Conservation (phyloP, 2,329 filamentous ascomycete genomes). For the Hypoxylon sp. region DNA sequence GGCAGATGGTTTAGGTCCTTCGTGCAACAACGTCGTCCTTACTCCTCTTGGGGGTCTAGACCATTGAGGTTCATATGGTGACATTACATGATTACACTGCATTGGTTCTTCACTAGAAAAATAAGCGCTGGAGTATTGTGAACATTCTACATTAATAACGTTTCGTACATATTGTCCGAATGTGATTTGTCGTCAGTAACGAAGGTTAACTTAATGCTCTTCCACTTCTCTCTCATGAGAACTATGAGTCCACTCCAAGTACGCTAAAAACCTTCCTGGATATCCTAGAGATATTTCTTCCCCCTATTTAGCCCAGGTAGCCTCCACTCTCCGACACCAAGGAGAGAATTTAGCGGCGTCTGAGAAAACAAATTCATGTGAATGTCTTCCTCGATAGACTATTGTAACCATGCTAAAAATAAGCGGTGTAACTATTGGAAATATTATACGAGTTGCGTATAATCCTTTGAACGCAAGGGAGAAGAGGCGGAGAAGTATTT, state of each 20-base stretch:
- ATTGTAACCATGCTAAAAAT: neutral
- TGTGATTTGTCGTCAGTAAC: neutral
- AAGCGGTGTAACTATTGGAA: neutral
- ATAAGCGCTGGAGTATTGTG: neutral
- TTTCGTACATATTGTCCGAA: neutral
- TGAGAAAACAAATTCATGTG: neutral
- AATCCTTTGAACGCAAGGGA: slow-evolving; percentile 18
- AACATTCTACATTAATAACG: neutral
- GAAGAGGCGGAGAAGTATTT: neutral
- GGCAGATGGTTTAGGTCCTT: no score
- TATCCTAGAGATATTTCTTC: neutral
- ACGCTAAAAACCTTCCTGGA: neutral
- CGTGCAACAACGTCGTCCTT: no score
- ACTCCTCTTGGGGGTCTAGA: no score
- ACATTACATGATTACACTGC: neutral
- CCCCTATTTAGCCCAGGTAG: neutral
- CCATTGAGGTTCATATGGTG: no score
- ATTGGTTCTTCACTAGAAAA: neutral
- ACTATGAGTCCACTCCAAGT: neutral
- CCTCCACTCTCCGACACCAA: neutral
- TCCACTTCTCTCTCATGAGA: neutral
- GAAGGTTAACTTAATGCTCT: neutral
- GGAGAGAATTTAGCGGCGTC: neutral
- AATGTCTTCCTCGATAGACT: neutral
- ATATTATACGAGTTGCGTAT: slow-evolving; percentile 9